Conservation (phyloP, 1,284 basidiomycete genomes). For the Malassezia sp. region DNA sequence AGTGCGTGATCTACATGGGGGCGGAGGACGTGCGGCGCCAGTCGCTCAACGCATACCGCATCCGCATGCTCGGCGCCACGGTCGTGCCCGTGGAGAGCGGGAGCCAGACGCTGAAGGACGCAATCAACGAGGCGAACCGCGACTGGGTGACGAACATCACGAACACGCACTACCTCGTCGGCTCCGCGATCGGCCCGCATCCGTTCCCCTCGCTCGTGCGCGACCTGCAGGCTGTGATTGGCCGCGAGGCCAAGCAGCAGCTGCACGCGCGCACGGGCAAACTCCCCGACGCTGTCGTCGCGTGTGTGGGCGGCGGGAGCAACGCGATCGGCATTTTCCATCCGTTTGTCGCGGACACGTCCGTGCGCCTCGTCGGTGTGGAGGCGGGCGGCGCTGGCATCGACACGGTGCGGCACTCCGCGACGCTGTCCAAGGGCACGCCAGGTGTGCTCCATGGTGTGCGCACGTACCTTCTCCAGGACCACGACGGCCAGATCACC, state of each 20-base stretch:
- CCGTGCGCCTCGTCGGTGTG: slow-evolving; percentile 39
- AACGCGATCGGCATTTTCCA: slow-evolving; percentile 71
- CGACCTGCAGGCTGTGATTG: slow-evolving; percentile 93
- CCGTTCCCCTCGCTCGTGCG: slow-evolving; percentile 98
- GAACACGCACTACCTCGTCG: slow-evolving; percentile 85
- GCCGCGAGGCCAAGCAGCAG: slow-evolving; percentile 86
- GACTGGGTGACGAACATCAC: slow-evolving; percentile 93
- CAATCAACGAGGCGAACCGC: slow-evolving; percentile 50
- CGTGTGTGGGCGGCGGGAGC: slow-evolving; percentile 92
- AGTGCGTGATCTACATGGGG: slow-evolving; percentile 97
- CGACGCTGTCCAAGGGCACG: slow-evolving; percentile 76
- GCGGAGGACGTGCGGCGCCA: slow-evolving; percentile 94
- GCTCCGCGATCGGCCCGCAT: slow-evolving; percentile 92
- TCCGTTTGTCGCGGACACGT: slow-evolving; percentile 35
- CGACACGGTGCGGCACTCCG: slow-evolving; percentile 75
- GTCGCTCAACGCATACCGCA: slow-evolving; percentile 92
- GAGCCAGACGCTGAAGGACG: slow-evolving; percentile 84
- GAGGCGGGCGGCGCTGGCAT: slow-evolving; percentile 58
- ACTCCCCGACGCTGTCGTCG: slow-evolving; percentile 85
- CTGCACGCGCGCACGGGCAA: slow-evolving; percentile 63
- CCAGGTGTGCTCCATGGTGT: slow-evolving; percentile 95
- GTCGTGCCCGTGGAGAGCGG: slow-evolving; percentile 78
- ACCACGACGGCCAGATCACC: slow-evolving; percentile 75
- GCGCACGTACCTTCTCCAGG: slow-evolving; percentile 85
- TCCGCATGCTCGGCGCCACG: slow-evolving; percentile 89